Evolutionary conservation across 2,329 filamentous ascomycete species (phyloP), one percentile per base, ranked within the genome.

Genomic region (Aspergillus unguis): DNA sequence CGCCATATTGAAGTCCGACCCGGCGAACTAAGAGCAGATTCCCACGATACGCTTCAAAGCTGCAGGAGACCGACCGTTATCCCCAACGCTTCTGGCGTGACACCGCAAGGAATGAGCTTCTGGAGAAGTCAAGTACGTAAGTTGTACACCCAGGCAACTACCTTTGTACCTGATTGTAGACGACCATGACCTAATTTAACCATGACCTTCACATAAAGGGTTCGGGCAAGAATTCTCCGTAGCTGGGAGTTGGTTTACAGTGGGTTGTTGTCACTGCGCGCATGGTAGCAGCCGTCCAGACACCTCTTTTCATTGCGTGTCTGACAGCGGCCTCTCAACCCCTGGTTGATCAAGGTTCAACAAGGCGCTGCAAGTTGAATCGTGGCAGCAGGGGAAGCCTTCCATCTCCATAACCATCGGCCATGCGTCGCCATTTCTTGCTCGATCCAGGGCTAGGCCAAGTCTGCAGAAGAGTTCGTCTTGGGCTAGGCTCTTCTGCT

Each of bases 31-130:
- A 27, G 50, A 26, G 47, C 28, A 17, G 29, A 48, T 7, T 26
- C 27, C 47, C 36, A 51, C 52, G 52, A 53, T 48, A 54, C 47
- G 40, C 7, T 44, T 32, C 40, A 38, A 46, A 57, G 59, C 62
- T 68, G 67, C 67, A 69, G 60, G 58, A 65, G 54, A 55, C 62
- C 62, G 63, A 51, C 66, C 66, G 66, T 69, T 69, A 57, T 60
- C 51, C 58, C 49, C 60, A 66, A 66, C 63, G 64, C 62, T 61
- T 63, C 62, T 65, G 67, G 51, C 40, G 68, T 71, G 67, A 51
- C 67, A 71, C 67, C 60, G 41, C 35, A 44, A 35, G 48, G 45
- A 47, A 50, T 17, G 17, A 17, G 17, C 17, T 17, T 17, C 17
- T 17, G 17, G 17, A 17, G 17, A 17, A 17, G 17, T 17, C 17